Base-by-base conservation (phyloP, 2,329 filamentous ascomycete genomes). In the Microdochium nivale region DNA sequence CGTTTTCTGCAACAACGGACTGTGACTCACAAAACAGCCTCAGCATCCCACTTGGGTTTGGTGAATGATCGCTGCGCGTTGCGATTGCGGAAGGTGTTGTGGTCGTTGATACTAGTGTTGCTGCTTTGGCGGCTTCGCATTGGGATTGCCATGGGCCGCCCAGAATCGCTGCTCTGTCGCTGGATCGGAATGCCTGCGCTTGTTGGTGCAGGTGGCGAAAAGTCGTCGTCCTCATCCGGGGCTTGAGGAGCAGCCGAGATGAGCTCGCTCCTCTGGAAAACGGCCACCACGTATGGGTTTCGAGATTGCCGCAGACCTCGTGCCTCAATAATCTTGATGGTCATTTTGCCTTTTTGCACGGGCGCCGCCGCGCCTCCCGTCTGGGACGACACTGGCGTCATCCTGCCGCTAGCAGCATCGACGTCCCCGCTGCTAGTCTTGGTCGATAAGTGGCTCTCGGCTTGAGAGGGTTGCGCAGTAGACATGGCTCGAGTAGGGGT, bases 111-210 rank as follows among this genome's bases (percentile, higher is more conserved):
- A 63, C 92, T 95, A 52, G 91, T 96, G 70, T 92, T 91, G 72
- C 92, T 97, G 71, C 92, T 97, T 67, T 97, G 94, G 51, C 94
- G 85, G 67, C 91, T 97, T 62, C 87, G 86, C 90, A 97, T 96
- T 1, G 94, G 94, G 58, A 99, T 97, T 30, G 90, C 89, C 84
- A 96, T 92, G 16, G 90, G 81, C 50, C 86, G 81, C 25, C 90
- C 88, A 27, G 86, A 86, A 60, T 95, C 90, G 64, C 88, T 94
- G 53, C 85, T 87, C 55, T 87, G 83, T 52, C 86, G 79, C 61
- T 83, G 79, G 53, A 86, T 84, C 0, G 81, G 73, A 52, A 84
- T 75, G 33, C 79, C 77, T 51, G 73, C 65, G 47, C 60, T 74
- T 60, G 72, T 77, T 58, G 77, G 80, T n/a, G 69, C 65, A 33